These are phyloP conservation scores for Stylosanthes scabra DNA, from an alignment of 331 rosid species.

Conservation along the genomic window DNA sequence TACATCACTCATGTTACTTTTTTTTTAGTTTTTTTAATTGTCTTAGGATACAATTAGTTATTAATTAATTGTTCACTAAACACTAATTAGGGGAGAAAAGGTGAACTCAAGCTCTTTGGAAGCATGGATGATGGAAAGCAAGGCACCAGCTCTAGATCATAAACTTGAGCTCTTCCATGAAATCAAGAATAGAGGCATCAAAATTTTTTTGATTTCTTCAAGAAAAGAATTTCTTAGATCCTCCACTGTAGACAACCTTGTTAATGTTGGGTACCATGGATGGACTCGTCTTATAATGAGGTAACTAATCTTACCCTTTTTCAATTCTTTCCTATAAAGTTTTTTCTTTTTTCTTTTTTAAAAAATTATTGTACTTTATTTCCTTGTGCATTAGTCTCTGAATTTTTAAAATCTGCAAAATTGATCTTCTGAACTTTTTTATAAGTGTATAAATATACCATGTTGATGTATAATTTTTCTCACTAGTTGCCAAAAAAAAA, in stretches of 20 bases:
- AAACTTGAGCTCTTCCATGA: constrained; percentile 48
- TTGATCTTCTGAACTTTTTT: too few species aligned
- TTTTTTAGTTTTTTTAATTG: too few species aligned
- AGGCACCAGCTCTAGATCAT: constrained; percentile 56
- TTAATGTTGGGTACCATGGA: constrained; percentile 71
- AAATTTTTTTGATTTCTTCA: constrained; percentile 61
- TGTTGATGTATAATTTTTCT: too few species aligned
- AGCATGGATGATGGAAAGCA: constrained; percentile 41
- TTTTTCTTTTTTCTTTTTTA: too few species aligned
- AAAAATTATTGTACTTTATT: too few species aligned
- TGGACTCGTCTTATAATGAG: constrained; percentile 51
- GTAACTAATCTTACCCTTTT: constrained; percentile 12
- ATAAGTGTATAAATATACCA: too few species aligned
- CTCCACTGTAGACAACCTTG: constrained; percentile 61
- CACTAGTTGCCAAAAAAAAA: too few species aligned
- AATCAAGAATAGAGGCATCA: constrained; percentile 58
- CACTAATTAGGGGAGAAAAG: constrained; percentile 30
- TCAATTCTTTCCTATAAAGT: too few species aligned
- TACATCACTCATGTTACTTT: background rate
- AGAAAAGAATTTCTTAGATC: constrained; percentile 67
- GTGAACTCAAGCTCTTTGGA: constrained; percentile 32
- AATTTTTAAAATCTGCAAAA: too few species aligned
- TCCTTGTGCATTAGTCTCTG: too few species aligned
- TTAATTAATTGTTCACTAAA: background rate
- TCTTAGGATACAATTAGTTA: too few species aligned